Base-by-base conservation (phyloP, 23 red algal species). In the Gracilaria gracilis region DNA sequence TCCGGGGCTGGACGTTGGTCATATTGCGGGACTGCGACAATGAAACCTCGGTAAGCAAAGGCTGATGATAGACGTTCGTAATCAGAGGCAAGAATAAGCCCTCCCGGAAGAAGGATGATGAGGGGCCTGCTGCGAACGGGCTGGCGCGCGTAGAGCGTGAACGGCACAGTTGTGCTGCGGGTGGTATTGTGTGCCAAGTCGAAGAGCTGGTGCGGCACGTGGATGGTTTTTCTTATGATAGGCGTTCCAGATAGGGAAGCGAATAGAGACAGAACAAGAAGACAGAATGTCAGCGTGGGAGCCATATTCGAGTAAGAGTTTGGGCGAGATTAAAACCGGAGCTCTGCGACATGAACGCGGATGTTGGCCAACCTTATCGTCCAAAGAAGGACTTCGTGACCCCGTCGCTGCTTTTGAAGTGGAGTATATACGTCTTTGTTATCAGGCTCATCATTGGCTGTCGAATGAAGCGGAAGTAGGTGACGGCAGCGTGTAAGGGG, bases 11-110 rank as follows among this genome's bases (percentile, higher is more conserved):
- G 69, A 21, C 69, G 69, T 47, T 75, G 69, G 69, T 75, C 69
- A 15, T 75, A 75, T 21, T 75, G 37, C 1, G 69, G 69, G 23
- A 75, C 23, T 2, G 69, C 69, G 20, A 75, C 69, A 17, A 75
- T 75, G 69, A 75, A 75, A 40, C 36, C 36, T 75, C 69, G 69
- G 16, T 75, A 75, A 17, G 69, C 69, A 47, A 75, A 15, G 2
- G 35, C 69, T 1, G 35, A 47, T 75, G 69, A 75, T 15, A 75
- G 69, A 46, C 1, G 69, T 44, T 40, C 39, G 19, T 75, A 75
- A 36, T 75, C 35, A 36, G 37, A 40, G 15, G 69, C 37, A 17
- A 75, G 69, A 40, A 75, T 32, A 2, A 75, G n/a, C 3, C 5
- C 36, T 3, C 69, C 69, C 1, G 69, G 69, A 15, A 75, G 69